phyloP scores from a whole-genome alignment of 176 grass and related monocot species.

The Cenchrus purpureus region DNA sequence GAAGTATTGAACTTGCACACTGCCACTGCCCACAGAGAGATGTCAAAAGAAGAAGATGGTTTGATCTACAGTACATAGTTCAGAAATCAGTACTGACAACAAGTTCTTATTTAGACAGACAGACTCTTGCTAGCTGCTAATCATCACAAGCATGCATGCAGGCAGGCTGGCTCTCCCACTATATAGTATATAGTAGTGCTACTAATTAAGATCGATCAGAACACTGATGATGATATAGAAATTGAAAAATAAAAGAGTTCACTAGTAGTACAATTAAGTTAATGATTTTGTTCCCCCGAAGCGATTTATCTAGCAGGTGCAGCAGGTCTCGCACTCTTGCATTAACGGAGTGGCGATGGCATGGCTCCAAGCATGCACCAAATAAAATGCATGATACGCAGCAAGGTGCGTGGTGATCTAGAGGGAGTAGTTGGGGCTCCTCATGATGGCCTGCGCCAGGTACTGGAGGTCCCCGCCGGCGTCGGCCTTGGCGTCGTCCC shows the following conservation, averaged over 20 bases:
- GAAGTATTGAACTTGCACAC: background rate
- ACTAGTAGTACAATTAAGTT: slow-evolving; percentile 36
- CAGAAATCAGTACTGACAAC: background rate
- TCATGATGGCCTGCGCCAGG: slow-evolving; percentile 84
- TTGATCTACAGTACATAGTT: background rate
- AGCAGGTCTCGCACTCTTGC: background rate
- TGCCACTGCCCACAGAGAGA: background rate
- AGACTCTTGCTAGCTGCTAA: background rate
- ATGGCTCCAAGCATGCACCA: background rate
- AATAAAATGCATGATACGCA: background rate
- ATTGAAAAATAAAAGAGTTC: background rate
- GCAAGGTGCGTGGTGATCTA: background rate
- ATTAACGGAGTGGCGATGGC: background rate
- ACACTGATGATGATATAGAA: slow-evolving; percentile 22
- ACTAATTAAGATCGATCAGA: slow-evolving; percentile 32
- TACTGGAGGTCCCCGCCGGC: slow-evolving; percentile 85
- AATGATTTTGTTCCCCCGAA: background rate
- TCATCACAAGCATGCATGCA: slow-evolving; percentile 21
- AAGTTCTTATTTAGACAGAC: slow-evolving; percentile 31
- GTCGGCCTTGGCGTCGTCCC: slow-evolving; percentile 66
- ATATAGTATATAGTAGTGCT: slow-evolving; percentile 23
- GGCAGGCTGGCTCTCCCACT: background rate
- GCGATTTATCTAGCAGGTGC: slow-evolving; percentile 4
- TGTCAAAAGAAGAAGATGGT: background rate
- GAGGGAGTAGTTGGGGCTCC: slow-evolving; percentile 63